Evolutionary conservation across 2,329 filamentous ascomycete species (phyloP).

Genomic region (Akanthomyces uredinophilus): DNA sequence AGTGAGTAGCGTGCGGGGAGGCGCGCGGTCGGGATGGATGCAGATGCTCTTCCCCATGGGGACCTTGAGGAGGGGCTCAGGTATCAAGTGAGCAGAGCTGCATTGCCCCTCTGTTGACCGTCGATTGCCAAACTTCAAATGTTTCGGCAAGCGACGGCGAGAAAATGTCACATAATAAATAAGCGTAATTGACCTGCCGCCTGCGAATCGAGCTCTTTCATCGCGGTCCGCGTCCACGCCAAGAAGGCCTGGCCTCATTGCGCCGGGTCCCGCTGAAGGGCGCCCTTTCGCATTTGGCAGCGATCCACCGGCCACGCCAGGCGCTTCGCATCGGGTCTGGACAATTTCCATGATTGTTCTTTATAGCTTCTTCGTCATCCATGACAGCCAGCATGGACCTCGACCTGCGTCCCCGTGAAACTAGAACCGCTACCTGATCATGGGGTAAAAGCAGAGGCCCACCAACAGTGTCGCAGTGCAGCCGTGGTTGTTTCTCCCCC

Average conservation of each 20-base stretch:
- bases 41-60: conserved; percentile 12
- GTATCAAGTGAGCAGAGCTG: background rate
- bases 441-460: background rate
- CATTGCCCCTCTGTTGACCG: background rate
- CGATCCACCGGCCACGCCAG: background rate
- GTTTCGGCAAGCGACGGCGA: background rate
- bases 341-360: background rate
- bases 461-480: conserved; percentile 1
- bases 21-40: background rate
- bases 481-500: background rate
- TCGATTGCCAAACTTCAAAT: conserved; percentile 1
- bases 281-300: background rate
- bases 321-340: conserved; percentile 1
- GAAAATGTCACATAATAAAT: background rate
- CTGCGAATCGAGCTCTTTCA: background rate
- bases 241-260: background rate
- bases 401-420: too few species aligned
- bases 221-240: conserved; percentile 7
- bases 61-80: background rate
- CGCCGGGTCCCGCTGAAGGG: background rate
- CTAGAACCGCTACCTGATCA: background rate
- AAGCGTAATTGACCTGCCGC: background rate
- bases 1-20: background rate
- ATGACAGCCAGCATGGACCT: background rate
- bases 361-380: background rate